Conservation (phyloP, 2,329 filamentous ascomycete genomes). For the Aspergillus niger region DNA sequence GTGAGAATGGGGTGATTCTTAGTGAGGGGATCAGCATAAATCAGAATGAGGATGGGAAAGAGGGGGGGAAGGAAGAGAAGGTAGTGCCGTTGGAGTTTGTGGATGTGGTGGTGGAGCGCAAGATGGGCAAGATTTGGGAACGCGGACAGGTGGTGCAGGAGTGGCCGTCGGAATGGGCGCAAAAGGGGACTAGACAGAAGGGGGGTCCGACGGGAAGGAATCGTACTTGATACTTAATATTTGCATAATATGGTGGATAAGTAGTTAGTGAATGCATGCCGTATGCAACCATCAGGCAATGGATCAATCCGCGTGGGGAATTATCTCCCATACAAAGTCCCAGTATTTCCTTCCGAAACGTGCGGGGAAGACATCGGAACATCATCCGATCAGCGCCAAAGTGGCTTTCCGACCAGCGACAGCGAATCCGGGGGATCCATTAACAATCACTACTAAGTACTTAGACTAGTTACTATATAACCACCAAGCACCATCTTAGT, state of each 20-base stretch:
- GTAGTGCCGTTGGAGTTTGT: slow-evolving; percentile 69
- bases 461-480: neutral
- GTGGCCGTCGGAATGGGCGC: slow-evolving; percentile 46
- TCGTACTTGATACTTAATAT: neutral
- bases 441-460: neutral
- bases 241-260: no score
- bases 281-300: neutral
- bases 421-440: slow-evolving; percentile 3
- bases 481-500: neutral
- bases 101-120: slow-evolving; percentile 71
- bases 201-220: slow-evolving; percentile 7
- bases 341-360: neutral
- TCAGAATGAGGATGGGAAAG: slow-evolving; percentile 42
- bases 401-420: neutral
- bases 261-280: no score
- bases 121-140: slow-evolving; percentile 67
- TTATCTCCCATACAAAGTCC: no score
- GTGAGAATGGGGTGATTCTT: slow-evolving; percentile 75
- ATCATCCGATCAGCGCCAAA: neutral
- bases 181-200: slow-evolving; percentile 33
- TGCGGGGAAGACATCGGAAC: neutral
- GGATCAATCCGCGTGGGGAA: neutral
- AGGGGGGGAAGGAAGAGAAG: slow-evolving; percentile 41
- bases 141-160: slow-evolving; percentile 57
- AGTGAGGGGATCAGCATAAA: slow-evolving; percentile 56